Percentiles rank a stretch among this genome's conserved stretches.
phyloP scores from a whole-genome alignment of 192 early-diverging fungal genomes.

The Coemansia sp. region DNA sequence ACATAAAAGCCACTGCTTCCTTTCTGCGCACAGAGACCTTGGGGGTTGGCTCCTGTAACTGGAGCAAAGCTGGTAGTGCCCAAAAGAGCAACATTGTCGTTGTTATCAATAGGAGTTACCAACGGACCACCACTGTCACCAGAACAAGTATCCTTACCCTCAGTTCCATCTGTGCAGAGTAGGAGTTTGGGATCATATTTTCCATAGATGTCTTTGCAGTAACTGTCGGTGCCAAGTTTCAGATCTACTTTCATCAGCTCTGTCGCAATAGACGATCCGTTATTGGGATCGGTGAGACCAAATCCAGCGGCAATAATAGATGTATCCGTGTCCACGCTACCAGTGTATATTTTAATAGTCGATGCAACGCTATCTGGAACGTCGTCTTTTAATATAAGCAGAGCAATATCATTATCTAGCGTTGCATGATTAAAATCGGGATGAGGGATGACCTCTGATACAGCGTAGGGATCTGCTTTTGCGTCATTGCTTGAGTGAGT shows the following conservation, averaged over 20 bases:
- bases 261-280: constrained; percentile 6
- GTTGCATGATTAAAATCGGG: constrained; percentile 12
- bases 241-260: constrained; percentile 29
- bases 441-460: constrained; percentile 11
- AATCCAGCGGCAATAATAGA: constrained; percentile 29
- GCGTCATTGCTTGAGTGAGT: neutral
- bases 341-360: constrained; percentile 19
- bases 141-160: constrained; percentile 45
- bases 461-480: constrained; percentile 11
- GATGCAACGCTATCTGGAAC: constrained; percentile 18
- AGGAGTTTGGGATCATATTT: constrained; percentile 12
- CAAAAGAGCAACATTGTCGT: constrained; percentile 6
- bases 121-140: constrained; percentile 54
- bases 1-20: constrained; percentile 36
- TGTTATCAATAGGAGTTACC: constrained; percentile 5
- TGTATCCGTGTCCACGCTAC: neutral
- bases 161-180: constrained; percentile 40
- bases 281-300: constrained; percentile 22
- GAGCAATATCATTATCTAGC: constrained; percentile 32
- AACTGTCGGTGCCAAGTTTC: constrained; percentile 12
- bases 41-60: constrained; percentile 16
- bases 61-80: constrained; percentile 40
- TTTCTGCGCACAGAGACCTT: constrained; percentile 31
- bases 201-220: constrained; percentile 13
- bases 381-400: constrained; percentile 24